These are phyloP conservation scores for Dactylorhiza incarnata DNA, from an alignment of 106 monocot genomes.

Conservation along the genomic window DNA sequence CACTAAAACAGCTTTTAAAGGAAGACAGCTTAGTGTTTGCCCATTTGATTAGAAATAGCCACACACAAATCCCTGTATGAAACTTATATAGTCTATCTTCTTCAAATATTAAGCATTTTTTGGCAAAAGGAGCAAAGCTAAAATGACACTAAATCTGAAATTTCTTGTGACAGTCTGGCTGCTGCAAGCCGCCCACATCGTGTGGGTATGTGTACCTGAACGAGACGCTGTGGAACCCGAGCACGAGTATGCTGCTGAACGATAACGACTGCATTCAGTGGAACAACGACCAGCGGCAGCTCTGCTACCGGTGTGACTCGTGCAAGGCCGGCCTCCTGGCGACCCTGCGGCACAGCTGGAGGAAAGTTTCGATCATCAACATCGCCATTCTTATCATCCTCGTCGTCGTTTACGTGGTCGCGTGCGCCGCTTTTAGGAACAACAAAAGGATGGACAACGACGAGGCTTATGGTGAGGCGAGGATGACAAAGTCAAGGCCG, in stretches of 20 bases:
- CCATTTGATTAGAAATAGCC: too few relatives aligned
- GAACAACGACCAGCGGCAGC: conserved; percentile 59
- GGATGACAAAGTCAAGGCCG: conserved; percentile 60
- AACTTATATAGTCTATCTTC: too few relatives aligned
- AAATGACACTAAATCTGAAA: background rate
- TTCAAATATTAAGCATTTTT: too few relatives aligned
- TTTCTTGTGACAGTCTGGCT: conserved; percentile 41
- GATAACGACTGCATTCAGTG: conserved; percentile 45
- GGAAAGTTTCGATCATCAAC: conserved; percentile 62
- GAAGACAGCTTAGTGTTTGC: too few relatives aligned
- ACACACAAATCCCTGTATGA: too few relatives aligned
- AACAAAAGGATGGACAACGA: conserved; percentile 36
- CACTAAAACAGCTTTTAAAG: too few relatives aligned
- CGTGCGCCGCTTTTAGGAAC: conserved; percentile 44
- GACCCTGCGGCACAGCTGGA: conserved; percentile 39
- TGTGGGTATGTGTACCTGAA: conserved; percentile 45
- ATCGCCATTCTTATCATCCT: conserved; percentile 52
- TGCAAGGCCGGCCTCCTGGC: conserved; percentile 59
- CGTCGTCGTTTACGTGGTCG: conserved; percentile 43
- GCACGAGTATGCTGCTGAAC: background rate
- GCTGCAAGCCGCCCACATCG: conserved; percentile 65
- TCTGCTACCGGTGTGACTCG: conserved; percentile 60
- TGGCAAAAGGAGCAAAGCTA: too few relatives aligned
- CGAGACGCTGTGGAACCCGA: conserved; percentile 45
- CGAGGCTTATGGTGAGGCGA: conserved; percentile 36